Evolutionary conservation across 495 filamentous ascomycete species (phyloP).

Genomic region (Hypoxylon lenormandii): DNA sequence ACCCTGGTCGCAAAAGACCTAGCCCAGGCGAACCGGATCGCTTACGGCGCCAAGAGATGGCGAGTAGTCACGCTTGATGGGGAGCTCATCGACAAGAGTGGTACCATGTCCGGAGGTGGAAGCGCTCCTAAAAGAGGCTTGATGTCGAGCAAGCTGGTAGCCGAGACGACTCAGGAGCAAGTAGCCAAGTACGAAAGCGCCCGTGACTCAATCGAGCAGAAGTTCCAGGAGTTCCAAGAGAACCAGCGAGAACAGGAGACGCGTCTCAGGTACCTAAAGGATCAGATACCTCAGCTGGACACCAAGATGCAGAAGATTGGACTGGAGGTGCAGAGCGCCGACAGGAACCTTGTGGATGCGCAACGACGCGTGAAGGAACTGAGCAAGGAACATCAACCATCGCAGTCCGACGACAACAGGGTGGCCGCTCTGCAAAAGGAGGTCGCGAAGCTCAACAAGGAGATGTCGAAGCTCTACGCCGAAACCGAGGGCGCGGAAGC

Average conservation of each 20-base stretch:
- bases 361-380: conserved; percentile 86
- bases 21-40: conserved; percentile 93
- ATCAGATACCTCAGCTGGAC: conserved; percentile 84
- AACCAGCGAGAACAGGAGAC: conserved; percentile 80
- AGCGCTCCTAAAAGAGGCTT: conserved; percentile 85
- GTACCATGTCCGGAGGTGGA: conserved; percentile 98
- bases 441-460: conserved; percentile 76
- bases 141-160: conserved; percentile 94
- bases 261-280: conserved; percentile 76
- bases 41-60: conserved; percentile 92
- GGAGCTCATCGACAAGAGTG: conserved; percentile 94
- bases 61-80: conserved; percentile 95
- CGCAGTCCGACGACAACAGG: conserved; percentile 79
- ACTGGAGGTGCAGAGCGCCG: conserved; percentile 87
- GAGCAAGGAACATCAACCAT: conserved; percentile 78
- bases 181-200: conserved; percentile 86
- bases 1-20: conserved; percentile 93
- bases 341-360: conserved; percentile 84
- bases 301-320: conserved; percentile 91
- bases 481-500: conserved; percentile 88
- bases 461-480: conserved; percentile 80
- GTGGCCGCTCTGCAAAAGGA: conserved; percentile 78
- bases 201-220: conserved; percentile 82
- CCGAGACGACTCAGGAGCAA: conserved; percentile 85
- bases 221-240: conserved; percentile 82